Base-by-base conservation (phyloP, 495 filamentous ascomycete genomes). In the Xylaria intraflava region DNA sequence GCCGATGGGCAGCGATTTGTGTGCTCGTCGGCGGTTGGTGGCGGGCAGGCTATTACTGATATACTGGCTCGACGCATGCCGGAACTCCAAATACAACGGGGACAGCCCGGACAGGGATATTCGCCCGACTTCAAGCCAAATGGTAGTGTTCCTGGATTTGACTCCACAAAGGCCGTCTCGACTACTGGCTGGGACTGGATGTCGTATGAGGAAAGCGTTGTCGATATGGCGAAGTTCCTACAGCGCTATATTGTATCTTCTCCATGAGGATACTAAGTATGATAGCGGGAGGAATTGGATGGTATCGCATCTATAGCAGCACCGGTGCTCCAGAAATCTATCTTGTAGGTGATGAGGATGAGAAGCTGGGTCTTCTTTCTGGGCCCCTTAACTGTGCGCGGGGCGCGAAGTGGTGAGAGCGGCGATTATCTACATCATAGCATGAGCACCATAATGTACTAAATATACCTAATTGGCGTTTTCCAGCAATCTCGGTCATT, bases 161-260 rank as follows among this genome's bases (percentile, higher is more conserved):
- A 70, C 36, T 58, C 58, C 7, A 56, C n/a, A 11, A 71, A 71
- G 57, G 64, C 61, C 1, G 55, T 58, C 14, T 43, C 43, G 49
- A 55, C 51, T 0, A 67, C 65, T 10, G 70, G 67, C 2, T 51
- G 62, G 53, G 62, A 61, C 8, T 74, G 65, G 55, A 72, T 68
- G 1, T 65, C 68, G 0, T 69, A 67, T 40, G 65, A 69, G 52
- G 50, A 66, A 51, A 71, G 62, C 23, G 62, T 74, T n/a, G 2
- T 67, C 2, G 71, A 74, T 35, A 65, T 65, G 12, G 62, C 65
- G 24, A 50, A 57, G 59, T 50, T 49, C n/a, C 10, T 69, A 20
- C 46, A 59, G 41, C 47, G 53, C 19, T 60, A 58, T n/a, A 38
- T 17, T 3, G 35, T 3, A 17, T 17, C 35, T 33, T 54, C 59